Evolutionary conservation across 2,329 filamentous ascomycete genomes (phyloP), one percentile per base, ranked within the genome.

Genomic region (Cladosporium halotolerans): DNA sequence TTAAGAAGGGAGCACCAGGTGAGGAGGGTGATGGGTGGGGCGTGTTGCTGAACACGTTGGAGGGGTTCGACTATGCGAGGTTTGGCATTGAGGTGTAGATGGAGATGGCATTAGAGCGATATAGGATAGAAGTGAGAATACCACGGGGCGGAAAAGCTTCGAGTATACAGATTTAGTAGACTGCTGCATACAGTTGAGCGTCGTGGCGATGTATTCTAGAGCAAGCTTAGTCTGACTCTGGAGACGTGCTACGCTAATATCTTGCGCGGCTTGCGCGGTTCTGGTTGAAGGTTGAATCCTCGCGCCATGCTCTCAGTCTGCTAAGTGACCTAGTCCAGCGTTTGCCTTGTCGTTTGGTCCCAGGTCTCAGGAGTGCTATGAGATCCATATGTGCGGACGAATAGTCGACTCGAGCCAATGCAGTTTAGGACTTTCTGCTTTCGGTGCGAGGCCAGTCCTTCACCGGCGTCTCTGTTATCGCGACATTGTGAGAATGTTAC

Each of bases 1-100:
- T 70, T 55, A 69, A 68, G 54, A 71, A 69, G 49, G 61, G 66
- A 2, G 67, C 67, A 45, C 74, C 76, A 3, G 81, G 83, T 0
- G 69, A 77, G 64, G 66, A 83, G 45, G 76, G 76, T 28, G 83
- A 86, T 72, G 82, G 82, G 2, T 84, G 78, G 76, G 82, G 70
- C 0, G 73, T 76, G 59, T 61, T 81, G 55, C 63, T 82, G 56
- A 54, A 63, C 18, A 79, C 72, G 2, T 63, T 86, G 64, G 81
- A 79, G 58, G 67, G 74, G 3, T 86, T 86, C 57, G 79, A 81
- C 5, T 85, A 82, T 62, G 71, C 34, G 39, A 45, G 52, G 4
- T 54, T 43, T 48, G 52, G 52, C 1, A 52, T 52, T 33, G 43
- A 52, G 28, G 49, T 33, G 19, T 52, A 50, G 39, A n/a, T 23